Conservation (phyloP, 176 grass and related monocot genomes). For the Oryza glumipatula region DNA sequence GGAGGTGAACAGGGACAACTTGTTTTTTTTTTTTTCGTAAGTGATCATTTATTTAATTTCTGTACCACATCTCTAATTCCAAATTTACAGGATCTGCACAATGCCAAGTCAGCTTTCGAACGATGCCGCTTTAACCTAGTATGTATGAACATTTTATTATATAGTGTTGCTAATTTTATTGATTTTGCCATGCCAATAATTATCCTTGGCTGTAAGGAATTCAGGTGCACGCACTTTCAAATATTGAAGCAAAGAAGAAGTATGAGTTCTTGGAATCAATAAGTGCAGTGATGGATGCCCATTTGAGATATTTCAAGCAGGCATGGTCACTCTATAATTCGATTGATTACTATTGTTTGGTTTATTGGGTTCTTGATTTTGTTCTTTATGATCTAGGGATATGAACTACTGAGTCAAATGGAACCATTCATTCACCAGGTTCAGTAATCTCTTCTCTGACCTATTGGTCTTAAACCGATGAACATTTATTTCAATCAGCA, state of each 20-base stretch:
- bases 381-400: slow-evolving; percentile 69
- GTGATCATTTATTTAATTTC: slow-evolving; percentile 35
- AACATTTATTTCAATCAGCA: slow-evolving; percentile 1
- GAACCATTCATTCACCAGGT: slow-evolving; percentile 99
- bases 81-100: slow-evolving; percentile 81
- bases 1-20: slow-evolving; percentile 51
- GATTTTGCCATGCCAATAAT: slow-evolving; percentile 36
- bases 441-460: slow-evolving; percentile 23
- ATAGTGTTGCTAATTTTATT: slow-evolving; percentile 32
- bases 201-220: slow-evolving; percentile 52
- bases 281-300: slow-evolving; percentile 98
- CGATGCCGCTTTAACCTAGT: slow-evolving; percentile 95
- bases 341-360: slow-evolving; percentile 30
- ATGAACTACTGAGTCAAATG: slow-evolving; percentile 88
- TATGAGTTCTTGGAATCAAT: slow-evolving; percentile 97
- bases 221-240: slow-evolving; percentile 91
- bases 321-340: slow-evolving; percentile 43
- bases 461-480: slow-evolving; percentile 32
- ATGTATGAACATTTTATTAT: slow-evolving; percentile 55
- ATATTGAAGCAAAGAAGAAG: slow-evolving; percentile 95
- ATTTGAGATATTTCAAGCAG: slow-evolving; percentile 99
- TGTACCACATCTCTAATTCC: slow-evolving; percentile 31
- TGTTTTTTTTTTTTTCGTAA: slow-evolving; percentile 18
- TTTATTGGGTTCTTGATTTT: slow-evolving; percentile 44
- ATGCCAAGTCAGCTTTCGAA: slow-evolving; percentile 89